Base-by-base conservation (phyloP, 495 filamentous ascomycete species). In the Aspergillus haitiensis region DNA sequence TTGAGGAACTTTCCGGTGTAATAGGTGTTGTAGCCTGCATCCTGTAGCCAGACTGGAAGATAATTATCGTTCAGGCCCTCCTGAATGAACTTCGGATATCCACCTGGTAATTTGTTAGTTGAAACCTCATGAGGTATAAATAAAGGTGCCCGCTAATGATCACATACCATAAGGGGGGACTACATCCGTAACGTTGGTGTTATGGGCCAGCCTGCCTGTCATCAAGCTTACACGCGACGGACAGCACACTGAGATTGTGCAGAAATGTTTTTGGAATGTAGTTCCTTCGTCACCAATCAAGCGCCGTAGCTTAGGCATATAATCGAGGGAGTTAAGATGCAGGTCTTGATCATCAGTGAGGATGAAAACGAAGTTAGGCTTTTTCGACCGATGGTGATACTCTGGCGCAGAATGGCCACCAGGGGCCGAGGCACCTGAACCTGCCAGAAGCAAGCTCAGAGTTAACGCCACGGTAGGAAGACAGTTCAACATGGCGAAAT, bases 1-100 rank as follows among this genome's bases (percentile, higher is more conserved):
- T 87, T 88, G 66, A 84, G 82, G 1, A 88, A 74, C 67, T 88
- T 88, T 42, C 86, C 84, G 5, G 80, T 83, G 66, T 86, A 87
- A 69, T 84, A 86, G 0, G 85, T 88, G 58, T 82, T 74, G 65
- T 87, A 87, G 8, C 84, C 84, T 5, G 79, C 79, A 11, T 82
- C 54, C 55, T 87, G 83, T 1, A 88, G 72, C 85, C 85, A 88
- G 1, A 86, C 58, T 1, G 85, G 84, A 1, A 88, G 76, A 54
- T 82, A 87, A 49, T 78, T 73, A 2, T 82, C 72, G 64, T 88
- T 86, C 40, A 82, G 69, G 1, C 84, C 83, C 47, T 82, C 75
- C 5, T 62, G 66, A 46, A 85, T 61, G 61, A 88, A 86, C 58
- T 87, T 87, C 12, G 84, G 82, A 60, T 86, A 87, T 2, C 84